Conservation (phyloP, 2,329 filamentous ascomycete species). For the Phoma herbarum region DNA sequence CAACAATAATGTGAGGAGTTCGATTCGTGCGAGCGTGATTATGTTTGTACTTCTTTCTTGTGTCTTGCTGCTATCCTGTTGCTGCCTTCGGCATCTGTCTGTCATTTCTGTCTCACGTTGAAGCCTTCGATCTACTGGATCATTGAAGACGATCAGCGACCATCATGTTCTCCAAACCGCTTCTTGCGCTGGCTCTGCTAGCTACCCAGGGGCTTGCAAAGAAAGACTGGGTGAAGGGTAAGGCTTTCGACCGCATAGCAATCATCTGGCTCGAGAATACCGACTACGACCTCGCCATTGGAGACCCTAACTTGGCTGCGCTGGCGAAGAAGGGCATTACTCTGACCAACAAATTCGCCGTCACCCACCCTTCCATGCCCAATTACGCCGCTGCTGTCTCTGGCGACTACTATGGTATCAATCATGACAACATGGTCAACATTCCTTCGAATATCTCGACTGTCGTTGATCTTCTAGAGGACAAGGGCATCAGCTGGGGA, state of each 20-base stretch:
- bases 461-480: constrained; percentile 55
- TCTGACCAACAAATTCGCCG: constrained; percentile 63
- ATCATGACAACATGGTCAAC: constrained; percentile 69
- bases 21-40: not conserved
- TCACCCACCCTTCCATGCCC: constrained; percentile 76
- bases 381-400: constrained; percentile 76
- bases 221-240: constrained; percentile 67
- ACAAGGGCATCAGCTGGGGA: constrained; percentile 57
- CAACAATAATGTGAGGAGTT: not conserved
- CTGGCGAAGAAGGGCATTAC: constrained; percentile 70
- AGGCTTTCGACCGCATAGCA: constrained; percentile 75
- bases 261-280: constrained; percentile 83
- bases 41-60: not conserved
- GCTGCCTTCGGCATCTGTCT: not conserved
- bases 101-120: constrained; percentile 1
- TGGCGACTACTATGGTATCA: constrained; percentile 78
- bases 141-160: not conserved
- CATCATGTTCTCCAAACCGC: constrained; percentile 17
- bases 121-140: not conserved
- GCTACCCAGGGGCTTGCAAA: constrained; percentile 54
- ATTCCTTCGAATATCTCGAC: constrained; percentile 53
- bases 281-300: constrained; percentile 69
- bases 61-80: not conserved
- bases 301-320: constrained; percentile 68
- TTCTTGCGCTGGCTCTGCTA: constrained; percentile 28